Evolutionary conservation across 176 grass and related monocot genomes (phyloP).

Genomic region (Aegilops sharonensis): DNA sequence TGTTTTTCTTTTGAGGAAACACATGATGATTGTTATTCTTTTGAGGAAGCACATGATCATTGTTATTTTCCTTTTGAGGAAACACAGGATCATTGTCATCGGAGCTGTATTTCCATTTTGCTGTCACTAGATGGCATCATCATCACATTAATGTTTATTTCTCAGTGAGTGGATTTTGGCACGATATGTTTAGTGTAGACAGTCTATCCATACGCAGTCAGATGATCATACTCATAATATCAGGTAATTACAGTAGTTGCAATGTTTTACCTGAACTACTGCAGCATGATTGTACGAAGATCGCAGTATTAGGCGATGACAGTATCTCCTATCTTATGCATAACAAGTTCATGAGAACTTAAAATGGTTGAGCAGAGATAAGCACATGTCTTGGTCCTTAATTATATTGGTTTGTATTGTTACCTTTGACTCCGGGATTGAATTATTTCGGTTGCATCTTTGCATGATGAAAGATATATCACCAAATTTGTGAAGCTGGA

Average conservation of each 20-base stretch:
- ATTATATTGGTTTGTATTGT: constrained; percentile 17
- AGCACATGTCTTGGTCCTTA: constrained; percentile 7
- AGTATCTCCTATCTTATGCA: constrained; percentile 12
- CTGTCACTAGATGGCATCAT: constrained; percentile 8
- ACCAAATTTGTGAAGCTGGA: constrained; percentile 18
- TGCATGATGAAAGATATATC: background rate
- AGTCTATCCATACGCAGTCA: background rate
- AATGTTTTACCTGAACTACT: background rate
- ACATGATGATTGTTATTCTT: background rate
- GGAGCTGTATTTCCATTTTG: background rate
- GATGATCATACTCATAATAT: constrained; percentile 30
- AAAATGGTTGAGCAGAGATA: constrained; percentile 14
- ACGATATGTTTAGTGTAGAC: constrained; percentile 20
- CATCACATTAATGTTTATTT: background rate
- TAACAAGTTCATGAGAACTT: constrained; percentile 6
- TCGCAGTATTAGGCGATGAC: background rate
- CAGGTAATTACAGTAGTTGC: background rate
- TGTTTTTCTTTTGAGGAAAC: background rate
- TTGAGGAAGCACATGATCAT: background rate
- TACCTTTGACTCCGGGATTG: background rate
- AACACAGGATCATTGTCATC: background rate
- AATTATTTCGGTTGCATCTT: background rate
- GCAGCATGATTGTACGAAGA: constrained; percentile 2
- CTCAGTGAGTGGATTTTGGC: background rate
- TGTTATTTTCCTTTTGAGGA: background rate